A percentile compares a stretch with the other conserved stretches of the same genome.
These are phyloP conservation scores for Bombardia bombarda DNA, from an alignment of 495 filamentous ascomycete genomes.

Conservation along the genomic window DNA sequence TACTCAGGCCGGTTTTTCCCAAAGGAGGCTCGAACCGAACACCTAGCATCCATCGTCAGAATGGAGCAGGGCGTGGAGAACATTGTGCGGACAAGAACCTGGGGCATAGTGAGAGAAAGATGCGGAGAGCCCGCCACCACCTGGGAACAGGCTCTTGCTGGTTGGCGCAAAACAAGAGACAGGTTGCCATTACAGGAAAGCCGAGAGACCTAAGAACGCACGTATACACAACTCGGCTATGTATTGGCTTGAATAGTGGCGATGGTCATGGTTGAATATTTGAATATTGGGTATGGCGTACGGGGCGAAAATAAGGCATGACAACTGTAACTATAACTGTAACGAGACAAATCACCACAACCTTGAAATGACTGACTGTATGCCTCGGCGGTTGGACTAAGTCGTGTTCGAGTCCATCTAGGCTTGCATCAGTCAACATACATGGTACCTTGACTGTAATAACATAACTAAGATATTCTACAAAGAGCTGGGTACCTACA, in stretches of 20 bases:
- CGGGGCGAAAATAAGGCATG: background rate
- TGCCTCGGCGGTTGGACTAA: too few species aligned
- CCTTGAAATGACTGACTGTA: too few species aligned
- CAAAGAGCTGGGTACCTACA: too few species aligned
- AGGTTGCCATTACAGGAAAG: background rate
- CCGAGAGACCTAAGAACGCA: too few species aligned
- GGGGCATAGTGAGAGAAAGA: slow-evolving; percentile 71
- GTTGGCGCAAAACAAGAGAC: slow-evolving; percentile 24
- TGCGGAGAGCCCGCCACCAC: slow-evolving; percentile 52
- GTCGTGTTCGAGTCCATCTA: too few species aligned
- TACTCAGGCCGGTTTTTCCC: slow-evolving; percentile 84
- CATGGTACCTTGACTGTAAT: too few species aligned
- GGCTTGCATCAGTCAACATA: too few species aligned
- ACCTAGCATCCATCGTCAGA: slow-evolving; percentile 65
- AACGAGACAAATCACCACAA: too few species aligned
- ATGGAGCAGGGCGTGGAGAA: slow-evolving; percentile 82
- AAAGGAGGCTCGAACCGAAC: slow-evolving; percentile 74
- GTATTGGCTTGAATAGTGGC: background rate
- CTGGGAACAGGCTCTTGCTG: slow-evolving; percentile 57
- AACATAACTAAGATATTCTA: too few species aligned
- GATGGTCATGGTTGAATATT: too few species aligned
- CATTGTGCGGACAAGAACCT: slow-evolving; percentile 77
- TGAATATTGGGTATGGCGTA: background rate
- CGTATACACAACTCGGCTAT: background rate
- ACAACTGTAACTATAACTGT: too few species aligned